These are phyloP conservation scores for Chloris gayana DNA, from an alignment of 176 grass and related monocot species.

Conservation along the genomic window DNA sequence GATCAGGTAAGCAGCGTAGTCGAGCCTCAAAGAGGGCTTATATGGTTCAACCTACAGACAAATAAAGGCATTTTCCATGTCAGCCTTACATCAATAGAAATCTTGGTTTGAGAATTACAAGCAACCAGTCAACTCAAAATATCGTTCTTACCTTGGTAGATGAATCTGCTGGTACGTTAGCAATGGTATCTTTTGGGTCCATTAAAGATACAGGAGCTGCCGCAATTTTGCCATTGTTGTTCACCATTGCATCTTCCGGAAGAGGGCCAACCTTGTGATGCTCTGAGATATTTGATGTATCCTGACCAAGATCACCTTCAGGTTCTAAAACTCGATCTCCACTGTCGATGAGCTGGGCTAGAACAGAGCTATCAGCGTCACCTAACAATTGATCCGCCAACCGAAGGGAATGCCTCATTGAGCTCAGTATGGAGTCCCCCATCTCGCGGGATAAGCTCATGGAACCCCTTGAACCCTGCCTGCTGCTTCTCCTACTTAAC, in stretches of 20 bases:
- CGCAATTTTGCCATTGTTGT: conserved; percentile 23
- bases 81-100: not conserved
- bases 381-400: conserved; percentile 61
- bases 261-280: conserved; percentile 34
- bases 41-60: conserved; percentile 66
- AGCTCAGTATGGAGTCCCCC: conserved; percentile 67
- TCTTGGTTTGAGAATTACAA: too few relatives aligned
- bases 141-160: conserved; percentile 40
- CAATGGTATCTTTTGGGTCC: conserved; percentile 25
- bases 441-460: conserved; percentile 59
- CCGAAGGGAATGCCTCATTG: conserved; percentile 79
- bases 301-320: conserved; percentile 42
- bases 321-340: conserved; percentile 59
- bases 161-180: conserved; percentile 30
- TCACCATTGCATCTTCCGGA: conserved; percentile 43
- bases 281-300: conserved; percentile 26
- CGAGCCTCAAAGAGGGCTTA: conserved; percentile 52
- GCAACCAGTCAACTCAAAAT: not conserved
- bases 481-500: conserved; percentile 56
- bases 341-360: conserved; percentile 72
- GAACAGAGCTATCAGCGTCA: conserved; percentile 54
- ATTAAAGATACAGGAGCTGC: conserved; percentile 11
- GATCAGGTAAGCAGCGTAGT: conserved; percentile 83
- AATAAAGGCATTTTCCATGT: conserved; percentile 22
- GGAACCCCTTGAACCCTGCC: conserved; percentile 56